phyloP scores from a whole-genome alignment of 1,284 basidiomycete species.

The Retiboletus flavoniger region DNA sequence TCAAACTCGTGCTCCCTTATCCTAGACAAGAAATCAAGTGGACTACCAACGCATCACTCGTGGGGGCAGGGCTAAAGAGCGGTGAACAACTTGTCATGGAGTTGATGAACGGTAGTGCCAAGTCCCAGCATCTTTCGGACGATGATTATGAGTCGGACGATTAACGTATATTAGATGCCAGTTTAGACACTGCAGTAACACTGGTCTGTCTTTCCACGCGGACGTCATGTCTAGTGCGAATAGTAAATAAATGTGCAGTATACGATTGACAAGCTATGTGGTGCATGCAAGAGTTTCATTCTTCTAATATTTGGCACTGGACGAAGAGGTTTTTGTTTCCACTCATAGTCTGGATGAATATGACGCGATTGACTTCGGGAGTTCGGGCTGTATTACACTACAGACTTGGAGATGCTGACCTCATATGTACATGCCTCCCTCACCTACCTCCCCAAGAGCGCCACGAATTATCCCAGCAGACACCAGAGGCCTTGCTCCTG shows the following conservation, averaged over 20 bases:
- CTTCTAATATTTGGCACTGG: background rate
- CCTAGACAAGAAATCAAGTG: slow-evolving; percentile 67
- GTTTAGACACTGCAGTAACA: background rate
- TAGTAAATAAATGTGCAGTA: background rate
- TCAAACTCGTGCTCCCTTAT: slow-evolving; percentile 67
- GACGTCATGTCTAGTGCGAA: background rate
- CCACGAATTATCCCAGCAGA: slow-evolving; percentile 2
- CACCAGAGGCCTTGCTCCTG: background rate
- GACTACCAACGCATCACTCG: slow-evolving; percentile 42
- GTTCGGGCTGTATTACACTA: background rate
- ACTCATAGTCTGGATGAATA: background rate
- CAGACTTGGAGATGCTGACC: background rate
- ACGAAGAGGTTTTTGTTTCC: background rate
- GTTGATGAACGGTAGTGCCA: slow-evolving; percentile 31
- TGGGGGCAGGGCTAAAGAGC: slow-evolving; percentile 54
- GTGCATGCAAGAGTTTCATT: background rate
- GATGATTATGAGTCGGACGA: slow-evolving; percentile 63
- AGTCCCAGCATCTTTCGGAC: slow-evolving; percentile 26
- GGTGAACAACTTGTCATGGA: slow-evolving; percentile 76
- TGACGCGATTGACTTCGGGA: background rate
- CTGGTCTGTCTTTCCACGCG: background rate
- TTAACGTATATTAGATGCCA: slow-evolving; percentile 20
- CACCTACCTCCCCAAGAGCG: slow-evolving; percentile 39
- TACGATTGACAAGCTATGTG: background rate
- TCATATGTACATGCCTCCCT: slow-evolving; percentile 61